Base-by-base conservation (phyloP, 2,329 filamentous ascomycete species). In the Teratosphaeriaceae sp. region DNA sequence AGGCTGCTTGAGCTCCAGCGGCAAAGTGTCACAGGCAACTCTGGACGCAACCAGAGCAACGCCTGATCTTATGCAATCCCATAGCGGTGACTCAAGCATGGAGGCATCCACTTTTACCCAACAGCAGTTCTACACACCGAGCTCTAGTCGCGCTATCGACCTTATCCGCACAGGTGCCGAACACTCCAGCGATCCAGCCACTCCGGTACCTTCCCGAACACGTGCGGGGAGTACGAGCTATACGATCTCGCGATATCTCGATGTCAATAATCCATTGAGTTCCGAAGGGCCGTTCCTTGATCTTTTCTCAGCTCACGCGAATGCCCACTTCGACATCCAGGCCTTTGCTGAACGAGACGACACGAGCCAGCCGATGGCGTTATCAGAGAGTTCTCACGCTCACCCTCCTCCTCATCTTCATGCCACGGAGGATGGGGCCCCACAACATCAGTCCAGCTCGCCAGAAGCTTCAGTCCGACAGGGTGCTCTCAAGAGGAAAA, bases 111-210 rank as follows among this genome's bases (percentile, higher is more conserved):
- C 29, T 31, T 2, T 31, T 31, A 31, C 29, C 29, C 29, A 31
- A 31, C 3, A 31, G 29, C 29, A 31, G 29, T 31, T 31, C 29
- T 31, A 31, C 29, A 31, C 29, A 31, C 29, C 29, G 29, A 31
- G 29, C 29, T 31, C 29, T 31, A 16, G 29, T 31, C 29, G 13
- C 29, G 29, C 3, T 31, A 31, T 31, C 29, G 29, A 31, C 29
- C 29, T 31, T 2, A 31, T 31, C 29, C 29, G 29, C 29, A 31
- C 29, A 31, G 13, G 13, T 16, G n/a, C 29, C 29, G 29, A 31
- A 11, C 9, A 16, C 13, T 31, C 29, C 29, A 31, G 29, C 29
- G 29, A 31, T 31, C 29, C 29, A 31, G 29, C 29, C 3, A 31
- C 29, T 31, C 29, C 29, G 29, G 9, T 15, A 16, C 29, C 29